Evolutionary conservation across 345 rosid species (phyloP).

Genomic region (Dipteronia dyeriana): DNA sequence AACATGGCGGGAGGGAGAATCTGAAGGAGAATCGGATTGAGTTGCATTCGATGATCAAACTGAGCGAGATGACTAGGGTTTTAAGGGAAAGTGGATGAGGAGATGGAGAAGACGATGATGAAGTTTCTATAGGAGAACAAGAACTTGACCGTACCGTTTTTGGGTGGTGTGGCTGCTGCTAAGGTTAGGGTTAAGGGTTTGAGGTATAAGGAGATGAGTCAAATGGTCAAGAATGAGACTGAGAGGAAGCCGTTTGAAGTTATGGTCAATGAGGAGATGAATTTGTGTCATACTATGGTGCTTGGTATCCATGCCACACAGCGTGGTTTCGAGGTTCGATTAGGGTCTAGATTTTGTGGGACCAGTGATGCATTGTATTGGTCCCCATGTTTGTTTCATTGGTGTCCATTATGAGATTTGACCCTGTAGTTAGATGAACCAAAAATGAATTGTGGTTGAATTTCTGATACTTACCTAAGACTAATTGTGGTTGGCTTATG

Average conservation of each 20-base stretch:
- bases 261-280: slow-evolving; percentile 83
- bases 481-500: too few species aligned
- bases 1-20: slow-evolving; percentile 95
- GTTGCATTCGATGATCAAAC: slow-evolving; percentile 65
- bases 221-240: slow-evolving; percentile 63
- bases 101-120: slow-evolving; percentile 52
- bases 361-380: too few species aligned
- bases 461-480: too few species aligned
- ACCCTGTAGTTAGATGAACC: too few species aligned
- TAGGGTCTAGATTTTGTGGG: too few species aligned
- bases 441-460: too few species aligned
- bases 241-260: slow-evolving; percentile 81
- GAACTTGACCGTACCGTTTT: slow-evolving; percentile 58
- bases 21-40: slow-evolving; percentile 69
- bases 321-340: too few species aligned
- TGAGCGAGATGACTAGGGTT: slow-evolving; percentile 85
- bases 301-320: too few species aligned
- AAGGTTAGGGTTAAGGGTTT: slow-evolving; percentile 48
- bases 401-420: too few species aligned
- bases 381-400: too few species aligned
- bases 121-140: slow-evolving; percentile 77
- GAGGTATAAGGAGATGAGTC: slow-evolving; percentile 65
- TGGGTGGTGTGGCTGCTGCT: slow-evolving; percentile 22
- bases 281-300: slow-evolving; percentile 59
- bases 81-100: slow-evolving; percentile 73